Base-by-base conservation (phyloP, 2,329 filamentous ascomycete species). In the Clonostachys rosea region DNA sequence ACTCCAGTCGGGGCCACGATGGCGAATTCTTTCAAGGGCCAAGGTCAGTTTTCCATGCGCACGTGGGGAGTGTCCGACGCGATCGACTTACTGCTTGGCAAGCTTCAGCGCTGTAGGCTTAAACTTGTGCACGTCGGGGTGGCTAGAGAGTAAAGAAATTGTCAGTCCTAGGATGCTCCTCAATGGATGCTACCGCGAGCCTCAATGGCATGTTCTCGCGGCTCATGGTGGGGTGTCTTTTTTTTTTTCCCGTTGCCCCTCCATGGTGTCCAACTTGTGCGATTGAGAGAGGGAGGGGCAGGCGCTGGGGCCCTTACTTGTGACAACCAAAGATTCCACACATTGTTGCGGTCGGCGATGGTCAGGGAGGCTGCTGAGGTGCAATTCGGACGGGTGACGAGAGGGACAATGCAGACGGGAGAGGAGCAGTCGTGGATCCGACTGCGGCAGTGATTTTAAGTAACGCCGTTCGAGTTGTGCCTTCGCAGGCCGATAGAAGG, bases 1-100 rank as follows among this genome's bases (percentile, higher is more conserved):
- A 94, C 90, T 96, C 94, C 94, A 99, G 77, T 99, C 94, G 62
- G 94, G 94, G 59, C 94, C 94, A 70, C 94, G 86, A 73, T 99
- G 94, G 61, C 95, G 91, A 65, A 96, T 82, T 66, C 90, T 95
- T 67, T 39, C 40, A 33, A 43, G 3, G 13, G n/a, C 40, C 36
- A 18, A 34, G 42, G 42, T 34, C 24, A 36, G 37, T 37, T 30
- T 30, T 30, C 24, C 24, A 30, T 30, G 14, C 24, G 24, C 13
- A 17, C 12, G 17, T 6, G 24, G 12, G 40, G 16, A 17, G 40
- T 20, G 18, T 30, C 24, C 24, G 5, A 14, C 10, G 20, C 34
- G 8, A 18, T 40, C 13, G 2, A 43, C 88, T 70, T 81, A 95
- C 90, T 89, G 87, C 80, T 96, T 96, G 57, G 91, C 85, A 75